Conservation (phyloP, 345 rosid genomes). For the Garcia nutans region DNA sequence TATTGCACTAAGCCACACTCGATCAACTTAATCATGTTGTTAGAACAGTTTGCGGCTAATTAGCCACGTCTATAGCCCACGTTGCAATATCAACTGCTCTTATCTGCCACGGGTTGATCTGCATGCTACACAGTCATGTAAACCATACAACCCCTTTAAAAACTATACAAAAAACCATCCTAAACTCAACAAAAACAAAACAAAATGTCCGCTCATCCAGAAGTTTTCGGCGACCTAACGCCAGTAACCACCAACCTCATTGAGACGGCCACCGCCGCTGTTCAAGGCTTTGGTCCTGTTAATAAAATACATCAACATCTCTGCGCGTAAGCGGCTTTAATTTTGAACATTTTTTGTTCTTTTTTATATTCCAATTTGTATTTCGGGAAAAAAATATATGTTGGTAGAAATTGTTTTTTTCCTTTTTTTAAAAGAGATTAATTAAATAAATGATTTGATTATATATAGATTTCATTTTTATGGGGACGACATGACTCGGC, state of each 20-base stretch:
- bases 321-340: conserved; percentile 55
- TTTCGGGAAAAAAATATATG: too few species aligned
- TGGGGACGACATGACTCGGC: conserved; percentile 70
- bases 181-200: not conserved
- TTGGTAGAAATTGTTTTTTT: too few species aligned
- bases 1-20: too few species aligned
- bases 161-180: too few species aligned
- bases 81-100: not conserved
- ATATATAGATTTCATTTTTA: conserved; percentile 67
- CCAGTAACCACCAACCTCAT: conserved; percentile 45
- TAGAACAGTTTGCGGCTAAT: too few species aligned
- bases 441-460: too few species aligned
- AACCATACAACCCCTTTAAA: not conserved
- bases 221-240: conserved; percentile 64
- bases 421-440: too few species aligned
- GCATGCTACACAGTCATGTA: not conserved
- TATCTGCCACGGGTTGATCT: conserved; percentile 5
- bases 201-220: conserved; percentile 37
- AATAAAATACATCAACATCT: conserved; percentile 81
- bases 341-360: too few species aligned
- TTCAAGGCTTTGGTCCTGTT: conserved; percentile 59
- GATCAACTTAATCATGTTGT: too few species aligned
- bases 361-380: too few species aligned
- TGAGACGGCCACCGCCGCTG: conserved; percentile 61
- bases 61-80: conserved; percentile 13